A percentile compares a stretch with the other conserved stretches of the same genome.
Evolutionary conservation across 371 early-diverging fungal species (phyloP).

Genomic region (Mortierella sp.): DNA sequence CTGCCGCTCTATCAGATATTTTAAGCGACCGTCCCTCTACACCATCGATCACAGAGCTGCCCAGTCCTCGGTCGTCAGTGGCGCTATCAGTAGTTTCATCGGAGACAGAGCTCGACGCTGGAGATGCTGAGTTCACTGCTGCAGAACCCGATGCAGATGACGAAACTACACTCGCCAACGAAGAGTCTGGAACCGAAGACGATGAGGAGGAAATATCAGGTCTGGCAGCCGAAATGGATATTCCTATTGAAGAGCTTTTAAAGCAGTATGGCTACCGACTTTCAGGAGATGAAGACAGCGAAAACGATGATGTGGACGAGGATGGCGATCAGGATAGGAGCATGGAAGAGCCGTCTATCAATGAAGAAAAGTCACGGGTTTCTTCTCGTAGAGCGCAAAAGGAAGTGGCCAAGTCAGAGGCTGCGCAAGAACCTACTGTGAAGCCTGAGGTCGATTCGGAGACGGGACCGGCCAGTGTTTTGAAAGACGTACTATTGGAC

Average conservation of each 20-base stretch:
- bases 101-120: slow-evolving; percentile 42
- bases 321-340: slow-evolving; percentile 10
- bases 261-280: slow-evolving; percentile 60
- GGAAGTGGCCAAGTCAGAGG: neutral
- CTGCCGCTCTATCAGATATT: slow-evolving; percentile 5
- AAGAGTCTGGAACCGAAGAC: slow-evolving; percentile 61
- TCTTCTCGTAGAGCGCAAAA: neutral
- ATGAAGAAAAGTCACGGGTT: neutral
- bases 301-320: slow-evolving; percentile 26
- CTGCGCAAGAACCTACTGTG: neutral
- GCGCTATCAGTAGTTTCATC: slow-evolving; percentile 24
- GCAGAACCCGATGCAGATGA: slow-evolving; percentile 46
- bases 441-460: slow-evolving; percentile 21
- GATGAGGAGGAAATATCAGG: slow-evolving; percentile 66
- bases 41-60: slow-evolving; percentile 18
- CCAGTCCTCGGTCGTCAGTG: slow-evolving; percentile 45
- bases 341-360: slow-evolving; percentile 30
- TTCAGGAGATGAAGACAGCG: slow-evolving; percentile 36
- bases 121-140: slow-evolving; percentile 32
- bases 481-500: slow-evolving; percentile 34
- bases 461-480: slow-evolving; percentile 2
- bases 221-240: slow-evolving; percentile 64
- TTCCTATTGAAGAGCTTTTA: slow-evolving; percentile 72
- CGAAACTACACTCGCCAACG: slow-evolving; percentile 53
- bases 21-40: slow-evolving; percentile 34